A percentile compares a stretch with the other conserved stretches of the same genome.
These are phyloP conservation scores for Salix exigua DNA, from an alignment of 345 rosid genomes.

Conservation along the genomic window DNA sequence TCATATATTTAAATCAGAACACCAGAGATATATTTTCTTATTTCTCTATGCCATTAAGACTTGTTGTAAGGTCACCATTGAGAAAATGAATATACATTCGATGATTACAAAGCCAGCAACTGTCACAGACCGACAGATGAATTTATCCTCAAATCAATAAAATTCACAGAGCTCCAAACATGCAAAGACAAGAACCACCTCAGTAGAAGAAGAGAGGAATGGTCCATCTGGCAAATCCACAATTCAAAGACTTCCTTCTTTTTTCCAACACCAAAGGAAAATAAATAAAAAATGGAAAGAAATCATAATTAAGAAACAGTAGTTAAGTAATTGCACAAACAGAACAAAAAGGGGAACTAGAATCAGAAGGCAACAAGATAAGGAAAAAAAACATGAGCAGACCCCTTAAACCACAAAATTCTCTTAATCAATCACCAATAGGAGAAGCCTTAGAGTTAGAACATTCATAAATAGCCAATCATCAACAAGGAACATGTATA, in stretches of 20 bases:
- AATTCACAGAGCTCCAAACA: slow-evolving; percentile 16
- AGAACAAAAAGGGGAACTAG: not conserved
- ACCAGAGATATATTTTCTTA: not conserved
- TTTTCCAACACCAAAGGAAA: not conserved
- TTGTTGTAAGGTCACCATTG: not conserved
- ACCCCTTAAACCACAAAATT: not conserved
- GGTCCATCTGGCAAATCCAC: not conserved
- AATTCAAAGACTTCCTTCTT: not conserved
- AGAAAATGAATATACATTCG: not conserved
- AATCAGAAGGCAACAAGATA: not conserved
- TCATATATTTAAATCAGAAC: not conserved
- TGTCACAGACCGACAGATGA: slow-evolving; percentile 5
- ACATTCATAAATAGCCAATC: not conserved
- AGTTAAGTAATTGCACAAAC: not conserved
- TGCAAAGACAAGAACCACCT: slow-evolving; percentile 5
- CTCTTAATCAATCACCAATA: slow-evolving; percentile 11
- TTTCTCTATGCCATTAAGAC: not conserved
- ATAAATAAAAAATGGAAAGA: not conserved
- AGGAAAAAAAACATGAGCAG: not conserved
- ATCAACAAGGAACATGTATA: not conserved
- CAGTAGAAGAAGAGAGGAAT: slow-evolving; percentile 1
- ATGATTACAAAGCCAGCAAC: slow-evolving; percentile 1
- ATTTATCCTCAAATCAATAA: not conserved
- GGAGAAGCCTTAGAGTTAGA: not conserved
- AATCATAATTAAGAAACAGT: not conserved